Base-by-base conservation (phyloP, 345 rosid species). In the Rhodamnia rubescens region DNA sequence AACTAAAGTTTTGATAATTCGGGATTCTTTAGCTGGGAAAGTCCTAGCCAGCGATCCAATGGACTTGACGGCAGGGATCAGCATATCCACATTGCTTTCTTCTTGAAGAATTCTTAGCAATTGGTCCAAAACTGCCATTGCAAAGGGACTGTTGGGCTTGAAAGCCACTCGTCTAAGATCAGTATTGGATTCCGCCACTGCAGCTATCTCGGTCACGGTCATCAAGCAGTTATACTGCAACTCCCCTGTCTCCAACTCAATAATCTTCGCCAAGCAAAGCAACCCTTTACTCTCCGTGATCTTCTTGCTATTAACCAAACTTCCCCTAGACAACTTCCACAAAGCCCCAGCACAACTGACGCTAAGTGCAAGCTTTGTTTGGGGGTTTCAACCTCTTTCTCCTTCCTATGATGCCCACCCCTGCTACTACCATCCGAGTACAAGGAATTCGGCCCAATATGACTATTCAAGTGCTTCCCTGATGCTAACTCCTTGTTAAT, bases 31-130 rank as follows among this genome's bases (percentile, higher is more conserved):
- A 0, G 94, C 93, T 27, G 96, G 91, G 83, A 93, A 93, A 61
- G 93, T 92, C 82, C 93, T 86, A 24, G 96, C 95, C 83, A 93
- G 84, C 74, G 88, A 92, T 36, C 96, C 95, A 51, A 92, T 90
- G 50, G 96, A 88, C 82, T 82, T 86, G 57, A 92, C 88, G 36
- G 93, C 92, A 32, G 92, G 90, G 83, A 92, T 86, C 47, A 88
- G 89, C 82, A 92, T 84, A 6, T 8, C 47, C 4, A 89, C 84
- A 90, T 85, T 81, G 18, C 18, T 87, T 86, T 90, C 92, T 85
- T 90, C 92, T 53, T 88, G 74, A 87, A 91, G 84, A 58, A 93
- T 89, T 86, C 91, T 91, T 85, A 93, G 88, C 47, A 93, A 91
- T 88, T 92, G 93, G 84, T 92, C 92, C 83, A 93, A 32, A 81